Evolutionary conservation across 2,329 filamentous ascomycete genomes (phyloP), one percentile per base, ranked within the genome.

Genomic region (Chalaropsis thielavioides): DNA sequence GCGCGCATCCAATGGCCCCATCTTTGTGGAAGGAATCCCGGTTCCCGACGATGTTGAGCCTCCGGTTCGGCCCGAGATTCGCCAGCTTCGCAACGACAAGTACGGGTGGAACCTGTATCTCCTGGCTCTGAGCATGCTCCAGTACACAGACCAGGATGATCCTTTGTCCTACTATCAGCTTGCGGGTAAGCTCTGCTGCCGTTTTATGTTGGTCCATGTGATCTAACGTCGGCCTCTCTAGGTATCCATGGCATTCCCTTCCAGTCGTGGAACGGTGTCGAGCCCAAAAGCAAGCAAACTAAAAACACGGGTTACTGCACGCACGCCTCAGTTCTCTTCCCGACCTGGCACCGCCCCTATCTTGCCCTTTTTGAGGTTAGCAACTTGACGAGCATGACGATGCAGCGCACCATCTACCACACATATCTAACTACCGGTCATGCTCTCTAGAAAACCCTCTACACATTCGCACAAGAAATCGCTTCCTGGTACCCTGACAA

Each of bases 301-400:
- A 64, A 54, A 22, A 75, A 78, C 46, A 78, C 80, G 17, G 90
- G 89, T 61, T 95, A 91, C 73, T 95, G 90, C 73, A 83, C 83
- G 15, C 90, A 95, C 74, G 82, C 80, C 27, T 88, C 87, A 1
- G 83, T 86, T 49, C 76, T 94, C 17, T 94, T 95, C 72, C 83
- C 87, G 46, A 81, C 85, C 46, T 95, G 90, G 90, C 90, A 95
- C 77, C 83, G 90, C 61, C 88, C 89, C 0, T 95, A 92, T 73
- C 77, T 94, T 66, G 80, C 79, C 38, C 73, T 84, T 62, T 82
- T 82, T 66, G 82, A 84, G 77, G 82, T 81, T 67, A 66, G 71
- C n/a, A 19, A 22, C 24, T 15, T 35, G 44, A 62, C 38, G n/a
- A 41, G 40, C 58, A 13, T 38, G 35, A 24, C 22, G 22, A 22